Evolutionary conservation across 306 rosid genomes (phyloP).

Genomic region (Vigna nakashimae): DNA sequence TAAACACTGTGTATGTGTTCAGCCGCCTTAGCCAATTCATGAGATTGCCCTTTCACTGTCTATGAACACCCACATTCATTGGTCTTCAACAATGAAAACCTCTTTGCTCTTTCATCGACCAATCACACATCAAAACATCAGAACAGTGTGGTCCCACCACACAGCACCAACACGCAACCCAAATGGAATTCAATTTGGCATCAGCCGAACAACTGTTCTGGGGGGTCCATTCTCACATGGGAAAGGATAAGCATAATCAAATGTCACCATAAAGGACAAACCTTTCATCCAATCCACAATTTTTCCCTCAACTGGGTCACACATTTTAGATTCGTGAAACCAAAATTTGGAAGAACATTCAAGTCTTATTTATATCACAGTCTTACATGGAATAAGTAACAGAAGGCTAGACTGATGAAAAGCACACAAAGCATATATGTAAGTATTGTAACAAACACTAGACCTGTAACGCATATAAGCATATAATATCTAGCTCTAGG

Average conservation of each 20-base stretch:
- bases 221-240: conserved; percentile 49
- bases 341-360: background rate
- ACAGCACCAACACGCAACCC: conserved; percentile 41
- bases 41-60: conserved; percentile 11
- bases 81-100: conserved; percentile 14
- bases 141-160: conserved; percentile 31
- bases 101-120: background rate
- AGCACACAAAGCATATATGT: conserved; percentile 27
- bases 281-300: background rate
- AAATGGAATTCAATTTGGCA: conserved; percentile 39
- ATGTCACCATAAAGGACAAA: conserved; percentile 32
- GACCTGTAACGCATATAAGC: conserved; percentile 36
- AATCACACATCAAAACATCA: conserved; percentile 6
- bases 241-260: conserved; percentile 37
- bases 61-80: conserved; percentile 35
- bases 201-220: conserved; percentile 25
- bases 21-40: conserved; percentile 28
- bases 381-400: conserved; percentile 38
- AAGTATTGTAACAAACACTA: conserved; percentile 43
- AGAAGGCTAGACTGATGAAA: conserved; percentile 21
- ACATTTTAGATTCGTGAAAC: background rate
- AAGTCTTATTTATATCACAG: conserved; percentile 59
- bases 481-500: conserved; percentile 42
- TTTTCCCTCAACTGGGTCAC: conserved; percentile 3
- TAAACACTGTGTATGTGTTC: background rate